These are phyloP conservation scores for Xylaria digitata DNA, from an alignment of 2,329 filamentous ascomycete species.

Conservation along the genomic window DNA sequence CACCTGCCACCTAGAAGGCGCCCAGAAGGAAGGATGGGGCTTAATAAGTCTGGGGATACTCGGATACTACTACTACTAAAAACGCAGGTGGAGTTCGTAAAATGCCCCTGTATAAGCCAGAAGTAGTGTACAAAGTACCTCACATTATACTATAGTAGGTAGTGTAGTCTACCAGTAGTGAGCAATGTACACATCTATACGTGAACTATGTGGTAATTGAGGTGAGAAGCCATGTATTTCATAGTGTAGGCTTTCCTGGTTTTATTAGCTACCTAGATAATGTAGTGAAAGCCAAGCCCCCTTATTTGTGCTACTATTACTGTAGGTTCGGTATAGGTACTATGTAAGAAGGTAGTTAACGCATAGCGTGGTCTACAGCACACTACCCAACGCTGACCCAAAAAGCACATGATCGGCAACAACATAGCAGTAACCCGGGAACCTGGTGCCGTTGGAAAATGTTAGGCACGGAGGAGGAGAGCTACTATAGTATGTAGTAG, in stretches of 20 bases:
- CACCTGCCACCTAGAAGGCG: too few relatives aligned
- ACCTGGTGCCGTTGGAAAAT: constrained; percentile 36
- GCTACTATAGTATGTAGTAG: too few relatives aligned
- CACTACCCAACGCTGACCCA: neutral
- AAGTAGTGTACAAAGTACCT: too few relatives aligned
- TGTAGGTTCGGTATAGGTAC: neutral
- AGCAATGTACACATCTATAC: too few relatives aligned
- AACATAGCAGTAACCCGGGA: constrained; percentile 31
- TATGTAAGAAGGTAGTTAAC: neutral
- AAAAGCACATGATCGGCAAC: constrained; percentile 23
- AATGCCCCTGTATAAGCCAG: too few relatives aligned
- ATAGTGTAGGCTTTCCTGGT: too few relatives aligned
- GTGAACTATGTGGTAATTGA: too few relatives aligned
- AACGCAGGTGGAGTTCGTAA: too few relatives aligned
- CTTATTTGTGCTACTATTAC: constrained; percentile 9
- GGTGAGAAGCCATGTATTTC: too few relatives aligned
- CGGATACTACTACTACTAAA: neutral
- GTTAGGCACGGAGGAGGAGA: constrained; percentile 14
- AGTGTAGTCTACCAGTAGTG: too few relatives aligned
- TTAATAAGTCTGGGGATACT: neutral
- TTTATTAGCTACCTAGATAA: neutral
- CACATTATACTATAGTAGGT: too few relatives aligned
- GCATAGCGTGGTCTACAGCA: neutral
- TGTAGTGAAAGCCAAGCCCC: neutral
- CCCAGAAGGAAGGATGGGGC: too few relatives aligned